phyloP scores from a whole-genome alignment of 768 basidiomycete species.

The Pleurotus platypus region DNA sequence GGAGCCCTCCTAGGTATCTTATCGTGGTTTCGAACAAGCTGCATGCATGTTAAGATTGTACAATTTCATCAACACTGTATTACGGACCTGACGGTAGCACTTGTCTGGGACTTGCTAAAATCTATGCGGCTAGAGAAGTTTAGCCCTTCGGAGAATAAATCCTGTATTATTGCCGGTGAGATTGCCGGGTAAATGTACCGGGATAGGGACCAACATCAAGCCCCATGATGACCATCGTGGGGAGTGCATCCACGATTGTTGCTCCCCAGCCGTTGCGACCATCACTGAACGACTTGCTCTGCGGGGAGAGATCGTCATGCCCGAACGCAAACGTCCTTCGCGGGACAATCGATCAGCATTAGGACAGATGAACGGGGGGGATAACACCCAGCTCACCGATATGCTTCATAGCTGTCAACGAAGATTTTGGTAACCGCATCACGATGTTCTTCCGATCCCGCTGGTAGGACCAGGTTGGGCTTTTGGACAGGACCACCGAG shows the following conservation, averaged over 20 bases:
- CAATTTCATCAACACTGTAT: not conserved
- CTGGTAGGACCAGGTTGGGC: constrained; percentile 37
- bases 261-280: constrained; percentile 35
- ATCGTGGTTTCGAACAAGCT: constrained; percentile 79
- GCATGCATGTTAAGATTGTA: constrained; percentile 17
- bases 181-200: not conserved
- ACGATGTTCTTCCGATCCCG: constrained; percentile 28
- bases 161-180: constrained; percentile 18
- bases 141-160: constrained; percentile 43
- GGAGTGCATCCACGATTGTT: constrained; percentile 49
- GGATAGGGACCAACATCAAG: constrained; percentile 26
- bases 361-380: not conserved
- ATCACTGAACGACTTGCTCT: constrained; percentile 30
- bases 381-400: constrained; percentile 39
- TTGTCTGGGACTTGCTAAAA: constrained; percentile 38
- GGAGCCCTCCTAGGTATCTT: constrained; percentile 63
- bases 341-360: not conserved
- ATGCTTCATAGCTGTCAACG: constrained; percentile 47
- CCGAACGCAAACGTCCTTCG: constrained; percentile 52
- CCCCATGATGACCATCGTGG: constrained; percentile 55
- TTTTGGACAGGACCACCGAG: constrained; percentile 42
- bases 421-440: constrained; percentile 49
- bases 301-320: constrained; percentile 56
- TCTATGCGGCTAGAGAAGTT: constrained; percentile 37
- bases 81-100: constrained; percentile 37